These are phyloP conservation scores for Candida nanaspora DNA, from an alignment of 805 yeast genomes.

Conservation along the genomic window DNA sequence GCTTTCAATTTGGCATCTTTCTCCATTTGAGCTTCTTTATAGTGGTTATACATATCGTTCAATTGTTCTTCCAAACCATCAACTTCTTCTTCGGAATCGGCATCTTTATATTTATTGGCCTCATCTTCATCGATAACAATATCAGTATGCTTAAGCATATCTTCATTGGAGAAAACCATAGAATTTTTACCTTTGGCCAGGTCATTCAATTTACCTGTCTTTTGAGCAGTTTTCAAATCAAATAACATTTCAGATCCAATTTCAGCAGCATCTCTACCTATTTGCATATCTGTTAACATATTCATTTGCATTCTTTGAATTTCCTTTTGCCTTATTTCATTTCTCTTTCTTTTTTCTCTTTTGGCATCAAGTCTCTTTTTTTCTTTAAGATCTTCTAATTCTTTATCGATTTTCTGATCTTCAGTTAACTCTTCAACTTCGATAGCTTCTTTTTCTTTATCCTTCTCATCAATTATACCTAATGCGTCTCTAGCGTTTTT, in stretches of 20 bases:
- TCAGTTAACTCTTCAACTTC: constrained; percentile 73
- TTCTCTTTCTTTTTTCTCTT: constrained; percentile 75
- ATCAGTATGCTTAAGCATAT: constrained; percentile 46
- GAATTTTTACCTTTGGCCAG: constrained; percentile 70
- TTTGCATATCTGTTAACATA: constrained; percentile 87
- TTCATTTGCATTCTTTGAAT: constrained; percentile 90
- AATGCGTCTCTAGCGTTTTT: constrained; percentile 72
- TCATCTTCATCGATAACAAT: constrained; percentile 46
- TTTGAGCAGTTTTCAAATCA: constrained; percentile 78
- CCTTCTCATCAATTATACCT: constrained; percentile 55
- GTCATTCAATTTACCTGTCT: constrained; percentile 72
- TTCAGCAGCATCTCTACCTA: constrained; percentile 88
- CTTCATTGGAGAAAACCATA: constrained; percentile 53
- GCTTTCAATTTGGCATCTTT: constrained; percentile 64
- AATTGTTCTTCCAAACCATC: constrained; percentile 76
- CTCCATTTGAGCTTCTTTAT: constrained; percentile 60
- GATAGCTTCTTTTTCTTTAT: constrained; percentile 36
- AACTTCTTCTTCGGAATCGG: constrained; percentile 38
- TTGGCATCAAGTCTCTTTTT: constrained; percentile 62
- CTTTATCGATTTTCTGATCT: constrained; percentile 85
- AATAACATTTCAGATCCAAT: constrained; percentile 75
- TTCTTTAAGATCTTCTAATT: constrained; percentile 64
- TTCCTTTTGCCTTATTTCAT: constrained; percentile 83
- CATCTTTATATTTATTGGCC: constrained; percentile 12
- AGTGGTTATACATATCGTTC: constrained; percentile 71